These are phyloP conservation scores for Combretum micranthum DNA, from an alignment of 345 rosid species.

Conservation along the genomic window DNA sequence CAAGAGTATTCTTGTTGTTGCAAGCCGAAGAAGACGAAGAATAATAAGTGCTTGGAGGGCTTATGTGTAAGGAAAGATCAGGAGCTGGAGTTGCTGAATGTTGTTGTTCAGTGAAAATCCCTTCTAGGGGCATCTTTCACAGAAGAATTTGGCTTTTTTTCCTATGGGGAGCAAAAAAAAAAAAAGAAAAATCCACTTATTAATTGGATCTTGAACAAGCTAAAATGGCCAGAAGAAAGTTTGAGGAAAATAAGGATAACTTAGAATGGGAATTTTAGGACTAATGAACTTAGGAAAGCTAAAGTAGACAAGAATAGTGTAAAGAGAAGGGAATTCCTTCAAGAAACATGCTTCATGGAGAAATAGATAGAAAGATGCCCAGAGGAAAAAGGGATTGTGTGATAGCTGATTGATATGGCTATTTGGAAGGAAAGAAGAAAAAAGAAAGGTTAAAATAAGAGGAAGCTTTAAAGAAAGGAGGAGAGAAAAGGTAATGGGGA, in stretches of 20 bases:
- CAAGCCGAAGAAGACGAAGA: slow-evolving; percentile 13
- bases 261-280: slow-evolving; percentile 14
- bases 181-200: too few relatives aligned
- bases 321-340: slow-evolving; percentile 7
- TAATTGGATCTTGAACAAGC: too few relatives aligned
- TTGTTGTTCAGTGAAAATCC: slow-evolving; percentile 39
- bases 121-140: slow-evolving; percentile 40
- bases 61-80: slow-evolving; percentile 70
- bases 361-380: slow-evolving; percentile 13
- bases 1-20: slow-evolving; percentile 2
- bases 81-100: slow-evolving; percentile 39
- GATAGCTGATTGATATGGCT: not conserved
- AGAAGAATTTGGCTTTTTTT: slow-evolving; percentile 1
- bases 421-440: slow-evolving; percentile 12
- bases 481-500: slow-evolving; percentile 20
- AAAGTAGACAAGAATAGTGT: slow-evolving; percentile 14
- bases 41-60: slow-evolving; percentile 41
- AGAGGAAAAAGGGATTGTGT: slow-evolving; percentile 11
- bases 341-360: slow-evolving; percentile 40
- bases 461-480: slow-evolving; percentile 17
- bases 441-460: slow-evolving; percentile 21
- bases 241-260: not conserved
- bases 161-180: not conserved
- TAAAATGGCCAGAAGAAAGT: not conserved
- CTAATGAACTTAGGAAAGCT: not conserved